Evolutionary conservation across 208 protist species (phyloP).

Genomic region (Strigomonas galati): DNA sequence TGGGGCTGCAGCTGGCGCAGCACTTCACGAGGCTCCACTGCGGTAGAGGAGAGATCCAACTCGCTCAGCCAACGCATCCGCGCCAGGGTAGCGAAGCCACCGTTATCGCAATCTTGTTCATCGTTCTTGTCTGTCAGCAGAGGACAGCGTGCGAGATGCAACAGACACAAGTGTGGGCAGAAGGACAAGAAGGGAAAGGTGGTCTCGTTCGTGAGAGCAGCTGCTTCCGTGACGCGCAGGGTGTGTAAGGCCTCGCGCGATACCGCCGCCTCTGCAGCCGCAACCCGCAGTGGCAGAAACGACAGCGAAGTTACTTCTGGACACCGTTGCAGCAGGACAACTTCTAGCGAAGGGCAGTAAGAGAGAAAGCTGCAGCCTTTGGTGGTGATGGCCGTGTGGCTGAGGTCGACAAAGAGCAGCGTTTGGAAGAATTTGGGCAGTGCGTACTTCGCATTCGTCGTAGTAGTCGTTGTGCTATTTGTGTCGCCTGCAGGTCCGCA

Average conservation of each 20-base stretch:
- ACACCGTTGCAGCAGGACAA: constrained; percentile 36
- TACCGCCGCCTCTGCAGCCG: not conserved
- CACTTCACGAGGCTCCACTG: constrained; percentile 11
- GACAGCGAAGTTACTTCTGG: constrained; percentile 19
- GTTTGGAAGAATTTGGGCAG: constrained; percentile 29
- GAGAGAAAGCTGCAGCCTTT: constrained; percentile 27
- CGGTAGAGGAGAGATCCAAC: constrained; percentile 40
- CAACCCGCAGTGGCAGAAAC: constrained; percentile 26
- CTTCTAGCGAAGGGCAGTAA: constrained; percentile 28
- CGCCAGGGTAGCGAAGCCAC: constrained; percentile 18
- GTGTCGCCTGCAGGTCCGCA: not conserved
- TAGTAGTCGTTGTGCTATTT: not conserved
- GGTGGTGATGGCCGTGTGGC: constrained; percentile 35
- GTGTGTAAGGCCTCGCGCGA: constrained; percentile 22
- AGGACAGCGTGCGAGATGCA: constrained; percentile 29
- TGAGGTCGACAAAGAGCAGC: constrained; percentile 36
- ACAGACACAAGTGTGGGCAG: constrained; percentile 24
- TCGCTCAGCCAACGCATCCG: constrained; percentile 31
- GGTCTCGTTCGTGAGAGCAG: constrained; percentile 16
- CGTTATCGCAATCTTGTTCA: not conserved
- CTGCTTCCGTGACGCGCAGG: constrained; percentile 32
- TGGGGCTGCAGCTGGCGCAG: not conserved
- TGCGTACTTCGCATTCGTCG: constrained; percentile 1
- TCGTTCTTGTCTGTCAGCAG: constrained; percentile 7
- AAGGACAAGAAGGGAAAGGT: constrained; percentile 20